Conservation (phyloP, 2,329 filamentous ascomycete genomes). For the Trichoderma sp. region DNA sequence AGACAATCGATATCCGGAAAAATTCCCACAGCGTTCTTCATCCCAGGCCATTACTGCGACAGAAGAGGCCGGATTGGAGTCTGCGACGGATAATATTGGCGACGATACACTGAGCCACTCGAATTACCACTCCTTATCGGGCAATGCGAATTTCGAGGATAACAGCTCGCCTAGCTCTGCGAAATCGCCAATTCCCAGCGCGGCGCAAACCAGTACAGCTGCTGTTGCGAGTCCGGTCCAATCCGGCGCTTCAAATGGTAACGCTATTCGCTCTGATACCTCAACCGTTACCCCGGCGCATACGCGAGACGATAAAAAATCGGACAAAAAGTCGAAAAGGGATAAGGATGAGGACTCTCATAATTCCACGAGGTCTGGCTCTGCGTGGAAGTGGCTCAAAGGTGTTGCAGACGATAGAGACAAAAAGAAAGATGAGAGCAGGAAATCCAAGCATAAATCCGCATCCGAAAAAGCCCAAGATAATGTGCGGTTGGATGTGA, state of each 20-base stretch:
- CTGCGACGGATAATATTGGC: constrained; percentile 36
- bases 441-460: constrained; percentile 65
- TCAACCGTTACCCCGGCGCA: constrained; percentile 74
- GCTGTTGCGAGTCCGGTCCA: constrained; percentile 49
- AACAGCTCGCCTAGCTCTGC: constrained; percentile 1
- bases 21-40: constrained; percentile 57
- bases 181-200: constrained; percentile 21
- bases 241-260: constrained; percentile 65
- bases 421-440: constrained; percentile 61
- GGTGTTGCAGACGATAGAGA: constrained; percentile 73
- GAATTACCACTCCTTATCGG: neutral
- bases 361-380: constrained; percentile 69
- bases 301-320: constrained; percentile 67
- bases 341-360: constrained; percentile 64
- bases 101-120: neutral
- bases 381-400: constrained; percentile 71
- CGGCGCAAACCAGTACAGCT: constrained; percentile 28
- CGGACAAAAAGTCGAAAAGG: constrained; percentile 74
- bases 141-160: neutral
- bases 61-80: constrained; percentile 39
- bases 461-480: constrained; percentile 66
- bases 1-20: constrained; percentile 30
- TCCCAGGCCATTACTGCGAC: constrained; percentile 44
- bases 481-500: constrained; percentile 78
- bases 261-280: constrained; percentile 68